A percentile compares a stretch with the other conserved stretches of the same genome.
Conservation (phyloP, 148 eudicot genomes). For the Bassia scoparia region DNA sequence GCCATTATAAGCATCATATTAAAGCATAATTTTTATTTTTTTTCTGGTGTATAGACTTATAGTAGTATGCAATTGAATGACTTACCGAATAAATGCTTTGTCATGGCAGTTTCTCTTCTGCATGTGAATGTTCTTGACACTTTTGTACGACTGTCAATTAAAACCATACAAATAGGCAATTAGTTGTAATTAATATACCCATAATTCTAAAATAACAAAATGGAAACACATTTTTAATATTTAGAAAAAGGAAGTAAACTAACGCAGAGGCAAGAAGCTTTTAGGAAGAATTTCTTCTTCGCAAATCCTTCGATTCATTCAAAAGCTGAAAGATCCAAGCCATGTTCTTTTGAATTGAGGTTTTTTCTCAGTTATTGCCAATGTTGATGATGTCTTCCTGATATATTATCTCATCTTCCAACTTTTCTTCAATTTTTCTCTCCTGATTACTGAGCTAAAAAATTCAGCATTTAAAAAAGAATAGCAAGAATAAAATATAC, state of each 20-base stretch:
- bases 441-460: neutral
- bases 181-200: neutral
- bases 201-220: neutral
- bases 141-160: constrained; percentile 53
- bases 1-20: neutral
- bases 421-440: neutral
- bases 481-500: neutral
- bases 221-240: neutral
- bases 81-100: constrained; percentile 79
- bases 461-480: neutral
- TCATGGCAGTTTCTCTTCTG: constrained; percentile 65
- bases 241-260: neutral
- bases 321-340: constrained; percentile 85
- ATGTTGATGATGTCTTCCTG: constrained; percentile 37
- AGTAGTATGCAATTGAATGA: neutral
- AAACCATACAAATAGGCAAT: constrained; percentile 21
- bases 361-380: constrained; percentile 69
- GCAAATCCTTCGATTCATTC: constrained; percentile 83
- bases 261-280: constrained; percentile 84
- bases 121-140: constrained; percentile 68
- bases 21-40: neutral
- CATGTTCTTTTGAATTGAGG: constrained; percentile 45
- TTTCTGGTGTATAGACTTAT: neutral
- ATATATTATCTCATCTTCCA: constrained; percentile 25
- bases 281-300: constrained; percentile 82